phyloP scores from a whole-genome alignment of 805 yeast genomes.

The Zygosaccharomyces bisporus region DNA sequence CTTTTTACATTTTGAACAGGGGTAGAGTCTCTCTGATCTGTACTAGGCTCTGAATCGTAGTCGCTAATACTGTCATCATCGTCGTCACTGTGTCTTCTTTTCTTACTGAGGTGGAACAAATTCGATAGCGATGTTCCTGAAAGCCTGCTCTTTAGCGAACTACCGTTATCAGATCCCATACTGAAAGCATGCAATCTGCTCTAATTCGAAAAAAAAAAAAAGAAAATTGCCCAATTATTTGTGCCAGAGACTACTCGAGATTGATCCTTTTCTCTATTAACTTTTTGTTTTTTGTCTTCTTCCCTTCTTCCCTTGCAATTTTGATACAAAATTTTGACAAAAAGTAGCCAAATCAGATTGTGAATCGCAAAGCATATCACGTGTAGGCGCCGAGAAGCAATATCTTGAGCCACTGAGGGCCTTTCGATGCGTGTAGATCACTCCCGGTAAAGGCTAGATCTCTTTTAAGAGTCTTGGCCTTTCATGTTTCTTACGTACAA shows the following conservation, averaged over 20 bases:
- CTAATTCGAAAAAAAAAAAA: no score
- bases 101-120: conserved; percentile 32
- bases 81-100: conserved; percentile 22
- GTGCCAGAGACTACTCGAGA: no score
- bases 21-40: conserved; percentile 6
- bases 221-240: no score
- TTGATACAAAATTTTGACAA: conserved; percentile 3
- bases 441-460: no score
- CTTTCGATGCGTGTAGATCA: neutral
- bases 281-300: neutral
- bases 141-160: conserved; percentile 28
- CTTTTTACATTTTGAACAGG: conserved; percentile 12
- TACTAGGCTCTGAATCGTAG: conserved; percentile 10
- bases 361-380: neutral
- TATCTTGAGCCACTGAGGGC: neutral
- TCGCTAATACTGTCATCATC: conserved; percentile 26
- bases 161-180: conserved; percentile 5
- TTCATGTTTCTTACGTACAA: neutral
- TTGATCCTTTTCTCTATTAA: no score
- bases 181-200: neutral
- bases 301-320: neutral
- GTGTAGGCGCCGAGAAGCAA: neutral
- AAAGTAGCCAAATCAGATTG: neutral
- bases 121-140: conserved; percentile 34
- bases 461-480: neutral